A percentile compares a stretch with the other conserved stretches of the same genome.
These are phyloP conservation scores for Poronia punctata DNA, from an alignment of 495 filamentous ascomycete genomes.

Conservation along the genomic window DNA sequence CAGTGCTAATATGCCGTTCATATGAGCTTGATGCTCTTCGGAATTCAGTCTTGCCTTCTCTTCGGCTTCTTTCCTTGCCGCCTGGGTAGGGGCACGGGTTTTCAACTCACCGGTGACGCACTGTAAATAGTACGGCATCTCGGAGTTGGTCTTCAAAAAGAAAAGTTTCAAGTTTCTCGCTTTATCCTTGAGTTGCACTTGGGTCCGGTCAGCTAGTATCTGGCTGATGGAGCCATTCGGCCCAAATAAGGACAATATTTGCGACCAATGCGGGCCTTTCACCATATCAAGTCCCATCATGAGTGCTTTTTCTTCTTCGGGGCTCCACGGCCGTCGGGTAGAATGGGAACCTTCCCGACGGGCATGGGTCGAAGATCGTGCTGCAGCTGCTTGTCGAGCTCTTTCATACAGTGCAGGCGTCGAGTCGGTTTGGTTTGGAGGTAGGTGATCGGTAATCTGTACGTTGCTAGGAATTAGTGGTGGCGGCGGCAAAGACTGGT, in stretches of 20 bases:
- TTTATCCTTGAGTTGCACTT: conserved; percentile 95
- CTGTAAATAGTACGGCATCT: conserved; percentile 86
- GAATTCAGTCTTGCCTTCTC: conserved; percentile 58
- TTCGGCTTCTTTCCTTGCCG: conserved; percentile 72
- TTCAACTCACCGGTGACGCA: conserved; percentile 91
- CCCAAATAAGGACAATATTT: conserved; percentile 86
- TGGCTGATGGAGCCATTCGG: conserved; percentile 75
- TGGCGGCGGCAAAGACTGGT: no score
- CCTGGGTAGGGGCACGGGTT: conserved; percentile 78
- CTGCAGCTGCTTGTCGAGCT: conserved; percentile 72
- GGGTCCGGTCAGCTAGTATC: conserved; percentile 84
- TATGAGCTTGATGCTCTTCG: conserved; percentile 63
- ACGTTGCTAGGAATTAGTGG: no score
- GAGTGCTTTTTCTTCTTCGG: conserved; percentile 84
- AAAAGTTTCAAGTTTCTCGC: conserved; percentile 91
- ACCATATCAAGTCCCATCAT: conserved; percentile 90
- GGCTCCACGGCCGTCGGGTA: conserved; percentile 84
- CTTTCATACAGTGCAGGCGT: conserved; percentile 75
- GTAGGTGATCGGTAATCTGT: conserved; percentile 26
- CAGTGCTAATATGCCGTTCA: conserved; percentile 59
- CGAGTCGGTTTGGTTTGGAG: conserved; percentile 68
- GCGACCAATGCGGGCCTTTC: conserved; percentile 91
- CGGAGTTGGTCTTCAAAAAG: conserved; percentile 87
- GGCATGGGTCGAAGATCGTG: conserved; percentile 67
- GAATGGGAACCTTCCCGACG: conserved; percentile 71